Evolutionary conservation across 495 filamentous ascomycete genomes (phyloP), one percentile per base, ranked within the genome.

Genomic region (Xylaria curta): DNA sequence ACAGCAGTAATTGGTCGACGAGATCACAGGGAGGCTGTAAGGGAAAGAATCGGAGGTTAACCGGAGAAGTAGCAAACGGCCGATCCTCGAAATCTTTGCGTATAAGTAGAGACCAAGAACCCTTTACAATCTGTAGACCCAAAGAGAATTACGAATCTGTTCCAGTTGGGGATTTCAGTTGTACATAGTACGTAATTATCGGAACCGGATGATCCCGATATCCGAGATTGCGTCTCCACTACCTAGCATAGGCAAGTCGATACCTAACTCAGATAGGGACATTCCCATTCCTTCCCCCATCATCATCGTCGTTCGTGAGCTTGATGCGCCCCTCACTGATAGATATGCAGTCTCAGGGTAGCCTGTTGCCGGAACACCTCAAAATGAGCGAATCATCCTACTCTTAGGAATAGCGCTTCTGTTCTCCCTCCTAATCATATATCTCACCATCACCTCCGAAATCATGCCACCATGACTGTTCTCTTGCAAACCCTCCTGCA

Each of bases 391-490:
- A 28, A 28, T 28, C 24, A 4, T 54, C 17, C 10, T 54, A 54
- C 12, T 1, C 12, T 28, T 15, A 12, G 51, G 21, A 13, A 15
- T 12, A 53, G 51, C 51, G 51, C 24, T 54, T 28, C 24, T 54
- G 12, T 31, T 31, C 26, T 56, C 53, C 51, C 53, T 56, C 10
- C 53, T 31, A 1, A 12, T 4, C 26, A 5, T 56, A 4, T n/a
- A 15, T 56, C 13, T 33, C 17, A 49, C 13, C 26, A 6, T 2
- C 17, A 31, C 24, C n/a, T 47, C 15, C 46, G 44, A 36, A 26
- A 54, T 49, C 49, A 67, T 67, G 65, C 65, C 47, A 66, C 63
- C 65, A 67, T 67, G 40, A 51, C 56, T 56, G 33, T 40, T 42
- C 49, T 31, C 33, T 15, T 7, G 15, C 64, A 66, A 54, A 13